These are phyloP conservation scores for Candida albicans DNA, from an alignment of 1,139 yeast genomes.

Conservation along the genomic window DNA sequence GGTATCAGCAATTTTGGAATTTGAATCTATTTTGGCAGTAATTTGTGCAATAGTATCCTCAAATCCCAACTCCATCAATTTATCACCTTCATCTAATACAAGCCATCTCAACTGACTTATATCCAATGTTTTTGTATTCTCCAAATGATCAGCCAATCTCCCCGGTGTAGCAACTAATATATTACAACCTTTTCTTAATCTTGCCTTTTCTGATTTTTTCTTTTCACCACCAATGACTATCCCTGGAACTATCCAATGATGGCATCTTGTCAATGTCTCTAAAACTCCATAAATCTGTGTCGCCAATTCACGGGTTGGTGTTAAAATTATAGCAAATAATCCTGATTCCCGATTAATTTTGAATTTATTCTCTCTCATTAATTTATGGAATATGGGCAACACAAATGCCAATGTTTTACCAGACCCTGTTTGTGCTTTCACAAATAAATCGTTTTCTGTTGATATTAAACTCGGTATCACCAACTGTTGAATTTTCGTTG, in stretches of 20 bases:
- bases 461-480: conserved; percentile 70
- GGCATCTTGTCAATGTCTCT: conserved; percentile 66
- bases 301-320: conserved; percentile 94
- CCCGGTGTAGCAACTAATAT: conserved; percentile 92
- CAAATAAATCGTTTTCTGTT: conserved; percentile 67
- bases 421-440: conserved; percentile 95
- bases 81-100: conserved; percentile 92
- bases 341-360: conserved; percentile 73
- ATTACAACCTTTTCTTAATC: conserved; percentile 86
- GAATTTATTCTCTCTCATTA: conserved; percentile 53
- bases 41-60: conserved; percentile 88
- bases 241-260: conserved; percentile 87
- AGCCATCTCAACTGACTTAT: conserved; percentile 76
- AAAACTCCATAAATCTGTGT: conserved; percentile 86
- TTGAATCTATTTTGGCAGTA: conserved; percentile 53
- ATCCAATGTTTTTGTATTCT: conserved; percentile 72
- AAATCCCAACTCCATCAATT: conserved; percentile 90
- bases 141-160: conserved; percentile 86
- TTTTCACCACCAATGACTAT: conserved; percentile 94
- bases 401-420: conserved; percentile 89
- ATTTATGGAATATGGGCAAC: conserved; percentile 73
- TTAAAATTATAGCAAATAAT: conserved; percentile 78
- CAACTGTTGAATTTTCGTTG: conserved; percentile 83
- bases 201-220: conserved; percentile 88
- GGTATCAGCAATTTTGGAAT: conserved; percentile 42